Evolutionary conservation across 495 filamentous ascomycete genomes (phyloP), one percentile per base, ranked within the genome.

Genomic region (Tuber melanosporum): DNA sequence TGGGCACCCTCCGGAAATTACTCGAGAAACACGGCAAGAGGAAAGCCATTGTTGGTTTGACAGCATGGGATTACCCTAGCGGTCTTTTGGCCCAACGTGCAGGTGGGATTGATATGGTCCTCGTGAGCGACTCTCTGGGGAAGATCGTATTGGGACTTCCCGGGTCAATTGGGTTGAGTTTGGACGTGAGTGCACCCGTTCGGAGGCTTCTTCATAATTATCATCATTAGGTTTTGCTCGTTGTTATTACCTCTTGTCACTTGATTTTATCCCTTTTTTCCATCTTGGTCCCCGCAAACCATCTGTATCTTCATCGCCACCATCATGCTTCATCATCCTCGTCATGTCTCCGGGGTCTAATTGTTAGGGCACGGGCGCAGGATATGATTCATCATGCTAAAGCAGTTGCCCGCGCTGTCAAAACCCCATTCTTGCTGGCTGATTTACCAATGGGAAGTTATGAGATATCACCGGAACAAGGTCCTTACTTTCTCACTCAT

Each of bases 391-490:
- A 98, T 81, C 95, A 98, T 85, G 97, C 94, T 85, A 90, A 94
- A 82, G 95, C 93, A 70, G 96, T 99, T 41, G 89, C 93, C 45
- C 88, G 95, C 22, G 96, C 92, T 22, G 91, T 91, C 73, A 93
- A 91, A 81, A 86, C 87, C 36, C 89, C 94, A 45, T 97, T 99
- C 84, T 93, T 91, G 57, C 85, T 98, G 77, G 94, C 92, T 72
- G 95, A 99, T 86, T 87, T 99, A 46, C 95, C 95, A 32, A 99
- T 99, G 95, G 95, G 95, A 3, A 93, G 92, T 3, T 99, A 98
- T 85, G 95, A 99, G 83, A 89, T 98, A 52, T 88, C 90, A 3
- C 91, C 94, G 1, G 90, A 94, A 81, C 95, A 98, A 86, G 91
- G 78, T 70, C 71, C 73, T 73, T 77, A 10, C 46, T 49, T 49